Percentiles rank a stretch among this genome's conserved stretches.
Evolutionary conservation across 495 filamentous ascomycete genomes (phyloP).

Genomic region (Trichoderma erinaceum): DNA sequence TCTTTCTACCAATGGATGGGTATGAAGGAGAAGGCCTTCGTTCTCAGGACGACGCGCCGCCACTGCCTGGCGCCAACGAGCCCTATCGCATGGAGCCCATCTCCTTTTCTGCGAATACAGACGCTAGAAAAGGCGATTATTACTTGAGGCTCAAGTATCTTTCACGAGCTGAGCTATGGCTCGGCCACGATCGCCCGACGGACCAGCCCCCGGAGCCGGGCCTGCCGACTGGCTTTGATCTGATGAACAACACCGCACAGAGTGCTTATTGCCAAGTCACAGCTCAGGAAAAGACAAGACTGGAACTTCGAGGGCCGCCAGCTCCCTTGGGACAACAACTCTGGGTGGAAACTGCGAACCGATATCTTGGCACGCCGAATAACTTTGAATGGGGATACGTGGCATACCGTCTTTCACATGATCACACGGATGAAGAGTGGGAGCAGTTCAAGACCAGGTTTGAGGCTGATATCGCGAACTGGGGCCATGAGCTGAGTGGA

Average conservation of each 20-base stretch:
- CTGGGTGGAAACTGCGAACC: not conserved
- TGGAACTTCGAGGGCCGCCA: slow-evolving; percentile 4
- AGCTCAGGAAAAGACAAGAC: not conserved
- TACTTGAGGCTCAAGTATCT: slow-evolving; percentile 6
- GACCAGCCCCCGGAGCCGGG: not conserved
- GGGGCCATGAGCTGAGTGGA: not conserved
- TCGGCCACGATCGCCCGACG: not conserved
- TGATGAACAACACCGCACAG: not conserved
- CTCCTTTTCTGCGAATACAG: not conserved
- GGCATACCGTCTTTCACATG: not conserved
- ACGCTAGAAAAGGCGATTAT: not conserved
- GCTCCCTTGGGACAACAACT: not conserved
- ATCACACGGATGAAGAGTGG: slow-evolving; percentile 14
- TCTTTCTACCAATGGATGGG: slow-evolving; percentile 13
- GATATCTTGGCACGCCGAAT: not conserved
- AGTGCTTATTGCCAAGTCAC: not conserved
- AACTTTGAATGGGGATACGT: slow-evolving; percentile 12
- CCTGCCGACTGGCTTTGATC: slow-evolving; percentile 1
- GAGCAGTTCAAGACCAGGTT: slow-evolving; percentile 11
- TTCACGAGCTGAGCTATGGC: not conserved
- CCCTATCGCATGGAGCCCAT: not conserved
- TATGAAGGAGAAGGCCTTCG: not conserved
- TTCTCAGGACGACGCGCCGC: not conserved
- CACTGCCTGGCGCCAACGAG: not conserved
- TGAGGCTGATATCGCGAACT: slow-evolving; percentile 4